Conservation (phyloP, 768 basidiomycete genomes). For the Trametes sanguinea region DNA sequence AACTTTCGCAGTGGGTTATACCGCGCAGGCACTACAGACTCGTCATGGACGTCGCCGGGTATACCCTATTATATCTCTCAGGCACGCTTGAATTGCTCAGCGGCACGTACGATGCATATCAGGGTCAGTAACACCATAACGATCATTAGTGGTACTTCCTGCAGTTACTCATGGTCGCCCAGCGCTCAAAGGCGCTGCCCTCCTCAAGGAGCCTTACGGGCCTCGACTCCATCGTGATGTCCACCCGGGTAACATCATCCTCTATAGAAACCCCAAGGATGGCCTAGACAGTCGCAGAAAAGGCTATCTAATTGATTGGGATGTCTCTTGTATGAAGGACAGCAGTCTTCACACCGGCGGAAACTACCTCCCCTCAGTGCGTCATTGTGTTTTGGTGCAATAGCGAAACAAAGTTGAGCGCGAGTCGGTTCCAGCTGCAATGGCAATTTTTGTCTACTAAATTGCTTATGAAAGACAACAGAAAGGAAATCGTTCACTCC, state of each 20-base stretch:
- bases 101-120: background rate
- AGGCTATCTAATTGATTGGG: conserved; percentile 17
- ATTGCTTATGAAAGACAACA: background rate
- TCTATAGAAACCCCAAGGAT: background rate
- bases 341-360: background rate
- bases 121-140: background rate
- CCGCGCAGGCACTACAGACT: conserved; percentile 10
- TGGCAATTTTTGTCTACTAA: background rate
- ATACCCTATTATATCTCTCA: background rate
- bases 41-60: conserved; percentile 7
- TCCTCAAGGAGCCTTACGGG: background rate
- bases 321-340: background rate
- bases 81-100: conserved; percentile 6
- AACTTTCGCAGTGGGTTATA: background rate
- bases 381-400: too few species aligned
- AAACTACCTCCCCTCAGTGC: background rate
- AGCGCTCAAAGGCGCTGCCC: conserved; percentile 2
- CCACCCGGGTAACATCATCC: conserved; percentile 10
- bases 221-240: conserved; percentile 7
- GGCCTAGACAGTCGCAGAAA: too few species aligned
- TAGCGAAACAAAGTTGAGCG: too few species aligned
- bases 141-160: background rate
- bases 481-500: too few species aligned
- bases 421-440: conserved; percentile 8
- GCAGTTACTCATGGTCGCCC: background rate